Evolutionary conservation across 78 protist species (phyloP).

Genomic region (Diacronema lutheri): DNA sequence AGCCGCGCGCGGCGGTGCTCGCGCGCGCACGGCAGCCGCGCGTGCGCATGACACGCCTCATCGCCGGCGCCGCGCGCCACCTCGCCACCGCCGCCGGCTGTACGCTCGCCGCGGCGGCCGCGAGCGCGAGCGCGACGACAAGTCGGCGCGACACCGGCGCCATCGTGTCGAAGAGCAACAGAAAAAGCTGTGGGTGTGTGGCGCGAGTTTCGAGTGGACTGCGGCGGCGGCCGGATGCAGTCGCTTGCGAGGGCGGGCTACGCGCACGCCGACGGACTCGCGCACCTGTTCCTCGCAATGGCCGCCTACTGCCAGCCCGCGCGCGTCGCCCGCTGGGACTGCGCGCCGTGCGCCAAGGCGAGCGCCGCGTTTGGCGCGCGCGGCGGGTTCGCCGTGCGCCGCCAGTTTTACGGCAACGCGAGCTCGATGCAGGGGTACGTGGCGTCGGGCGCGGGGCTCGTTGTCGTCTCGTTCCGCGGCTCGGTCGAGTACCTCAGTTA

Average conservation of each 20-base stretch:
- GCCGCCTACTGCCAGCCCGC: not conserved
- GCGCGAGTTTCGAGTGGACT: too few relatives aligned
- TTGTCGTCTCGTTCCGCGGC: constrained; percentile 13
- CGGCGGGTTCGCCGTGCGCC: not conserved
- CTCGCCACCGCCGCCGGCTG: not conserved
- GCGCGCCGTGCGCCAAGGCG: not conserved
- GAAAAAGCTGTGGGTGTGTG: too few relatives aligned
- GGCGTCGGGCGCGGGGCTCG: too few relatives aligned
- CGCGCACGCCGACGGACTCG: not conserved
- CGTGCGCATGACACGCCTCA: not conserved
- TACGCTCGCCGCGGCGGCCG: too few relatives aligned
- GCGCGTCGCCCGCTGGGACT: not conserved
- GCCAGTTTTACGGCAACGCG: not conserved
- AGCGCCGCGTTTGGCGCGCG: not conserved
- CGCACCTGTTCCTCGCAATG: not conserved
- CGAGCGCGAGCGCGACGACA: too few relatives aligned
- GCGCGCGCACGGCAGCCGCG: not conserved
- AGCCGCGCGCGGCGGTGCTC: not conserved
- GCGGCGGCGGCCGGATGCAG: too few relatives aligned
- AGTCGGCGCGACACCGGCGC: too few relatives aligned
- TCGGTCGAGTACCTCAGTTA: not conserved
- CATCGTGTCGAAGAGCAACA: too few relatives aligned
- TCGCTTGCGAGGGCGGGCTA: not conserved
- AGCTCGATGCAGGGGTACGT: not conserved
- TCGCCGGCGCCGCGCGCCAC: not conserved